Evolutionary conservation across 192 early-diverging fungal species (phyloP), one percentile per base, ranked within the genome.

Genomic region (Dimargaris cristalligena): DNA sequence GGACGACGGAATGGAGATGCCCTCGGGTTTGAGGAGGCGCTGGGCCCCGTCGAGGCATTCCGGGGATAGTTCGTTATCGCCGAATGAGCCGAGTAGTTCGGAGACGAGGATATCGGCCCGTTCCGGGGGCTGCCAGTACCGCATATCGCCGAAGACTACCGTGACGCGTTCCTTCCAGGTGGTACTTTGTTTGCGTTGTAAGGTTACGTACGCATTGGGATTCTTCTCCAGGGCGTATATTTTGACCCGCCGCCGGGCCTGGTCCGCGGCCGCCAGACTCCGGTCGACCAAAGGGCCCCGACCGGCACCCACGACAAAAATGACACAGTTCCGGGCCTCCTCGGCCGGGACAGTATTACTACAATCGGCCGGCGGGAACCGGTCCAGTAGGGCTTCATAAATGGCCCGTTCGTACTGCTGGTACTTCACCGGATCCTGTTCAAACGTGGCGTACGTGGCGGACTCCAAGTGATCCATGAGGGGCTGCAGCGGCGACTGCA

Each of bases 31-130:
- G 61, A 70, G 70, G 44, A 96, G 78, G 33, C 77, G 74, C 62
- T 89, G 84, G 1, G 94, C 94, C 13, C 86, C 91, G 70, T 91
- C 89, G 22, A 99, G 74, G 63, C 92, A 99, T 69, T 99, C 96
- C 10, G 96, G 96, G n/a, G 96, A 92, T 20, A 99, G 80, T 67
- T 99, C 94, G 70, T 99, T 99, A 71, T 99, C 95, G 52, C 94
- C 96, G 77, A 99, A 90, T 1, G 93, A 94, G 8, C 96, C 96
- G 34, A 99, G 73, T 25, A 99, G 78, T 72, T 99, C 96, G 60
- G 87, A 90, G 13, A 97, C 88, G 29, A 99, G 66, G 59, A 99
- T 91, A 71, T 99, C 92, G 14, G 80, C 80, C 67, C 83, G 76
- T 61, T 85, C 79, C 1, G 81, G 74, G 1, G 83, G 70, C 28